Base-by-base conservation (phyloP, 2,329 filamentous ascomycete genomes). In the Talaromyces sp. region DNA sequence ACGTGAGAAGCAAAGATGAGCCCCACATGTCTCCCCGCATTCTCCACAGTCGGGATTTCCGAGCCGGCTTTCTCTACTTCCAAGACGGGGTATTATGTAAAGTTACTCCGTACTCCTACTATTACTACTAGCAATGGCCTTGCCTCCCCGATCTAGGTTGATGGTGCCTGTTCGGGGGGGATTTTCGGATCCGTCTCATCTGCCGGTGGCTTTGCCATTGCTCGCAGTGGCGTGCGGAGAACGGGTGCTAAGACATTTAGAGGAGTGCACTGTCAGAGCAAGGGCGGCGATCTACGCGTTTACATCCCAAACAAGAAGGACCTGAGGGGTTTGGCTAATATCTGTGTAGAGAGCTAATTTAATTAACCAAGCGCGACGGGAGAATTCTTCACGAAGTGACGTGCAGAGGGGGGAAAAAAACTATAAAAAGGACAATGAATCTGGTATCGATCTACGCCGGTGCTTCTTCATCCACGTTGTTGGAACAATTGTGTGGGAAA, bases 1-100 rank as follows among this genome's bases (percentile, higher is more conserved):
- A 46, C 43, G 43, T 46, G 43, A 46, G 24, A 24, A 24, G 7
- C 3, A 19, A 8, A 24, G 9, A 4, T 46, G 35, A n/a, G 35
- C 32, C 27, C 54, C 54, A 27, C 35, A n/a, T 43, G 14, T 56
- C 43, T 56, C 54, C 53, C 54, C 54, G 54, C 54, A 7, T 56
- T 56, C 11, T 17, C 41, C n/a, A 24, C 43, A 46, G 38, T 46
- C 43, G 43, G 43, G 14, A 19, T 46, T 24, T 24, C 43, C 43
- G 43, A 24, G n/a, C 13, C 43, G 43, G 43, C 19, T 21, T 46
- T 46, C 43, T 46, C 21, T 46, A 19, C 43, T 11, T 46, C 6
- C 9, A n/a, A n/a, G n/a, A n/a, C n/a, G n/a, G n/a, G n/a, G n/a
- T n/a, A n/a, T n/a, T n/a, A n/a, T n/a, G n/a, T n/a, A n/a, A n/a